Conservation (phyloP, 1,139 yeast species). For the Hanseniaspora gamundiae region DNA sequence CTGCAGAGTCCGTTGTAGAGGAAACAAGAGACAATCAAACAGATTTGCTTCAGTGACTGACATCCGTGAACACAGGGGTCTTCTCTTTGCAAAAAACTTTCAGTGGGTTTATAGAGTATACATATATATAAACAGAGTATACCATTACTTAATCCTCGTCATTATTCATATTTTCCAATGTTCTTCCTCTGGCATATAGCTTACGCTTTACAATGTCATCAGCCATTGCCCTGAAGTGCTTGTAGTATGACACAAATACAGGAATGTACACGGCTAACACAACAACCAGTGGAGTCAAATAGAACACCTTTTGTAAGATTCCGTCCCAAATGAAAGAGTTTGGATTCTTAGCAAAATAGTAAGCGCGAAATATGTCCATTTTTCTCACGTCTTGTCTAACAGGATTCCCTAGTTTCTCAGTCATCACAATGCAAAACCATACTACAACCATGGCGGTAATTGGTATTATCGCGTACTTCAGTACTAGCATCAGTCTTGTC, state of each 20-base stretch:
- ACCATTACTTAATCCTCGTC: slow-evolving; percentile 10
- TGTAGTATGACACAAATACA: background rate
- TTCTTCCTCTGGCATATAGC: slow-evolving; percentile 48
- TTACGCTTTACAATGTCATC: slow-evolving; percentile 44
- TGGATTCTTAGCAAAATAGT: background rate
- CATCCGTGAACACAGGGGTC: too few species aligned
- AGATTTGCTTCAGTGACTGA: too few species aligned
- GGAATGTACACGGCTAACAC: background rate
- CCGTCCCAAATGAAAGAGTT: background rate
- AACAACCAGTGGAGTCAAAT: background rate
- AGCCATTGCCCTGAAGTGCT: slow-evolving; percentile 15
- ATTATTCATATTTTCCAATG: slow-evolving; percentile 41
- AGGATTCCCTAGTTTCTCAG: background rate
- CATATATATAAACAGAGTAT: background rate
- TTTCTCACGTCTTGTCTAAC: background rate
- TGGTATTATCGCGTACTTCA: background rate
- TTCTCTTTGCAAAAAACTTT: too few species aligned
- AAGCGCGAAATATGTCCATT: background rate
- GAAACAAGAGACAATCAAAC: too few species aligned
- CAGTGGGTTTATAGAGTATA: background rate
- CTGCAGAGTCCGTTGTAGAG: too few species aligned
- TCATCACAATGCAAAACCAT: background rate
- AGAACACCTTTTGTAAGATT: background rate
- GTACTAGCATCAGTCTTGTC: background rate
- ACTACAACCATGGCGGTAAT: background rate